Evolutionary conservation across 371 early-diverging fungal genomes (phyloP).

Genomic region (Haplosporangium sp.): DNA sequence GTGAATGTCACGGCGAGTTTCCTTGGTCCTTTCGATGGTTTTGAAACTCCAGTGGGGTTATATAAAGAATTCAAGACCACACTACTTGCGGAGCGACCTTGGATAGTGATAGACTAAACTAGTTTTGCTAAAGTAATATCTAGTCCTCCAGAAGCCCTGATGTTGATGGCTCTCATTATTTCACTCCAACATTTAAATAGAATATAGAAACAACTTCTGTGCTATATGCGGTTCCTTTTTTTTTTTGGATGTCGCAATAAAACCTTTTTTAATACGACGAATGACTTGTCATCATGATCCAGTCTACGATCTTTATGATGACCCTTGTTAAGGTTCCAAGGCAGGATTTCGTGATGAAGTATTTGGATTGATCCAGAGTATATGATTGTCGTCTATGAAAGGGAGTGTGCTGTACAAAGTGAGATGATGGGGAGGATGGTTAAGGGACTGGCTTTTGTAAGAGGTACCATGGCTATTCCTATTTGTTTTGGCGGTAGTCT

Average conservation of each 20-base stretch:
- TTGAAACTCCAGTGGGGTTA: too few relatives aligned
- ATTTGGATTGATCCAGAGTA: conserved; percentile 20
- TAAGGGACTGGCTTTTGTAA: background rate
- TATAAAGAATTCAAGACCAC: background rate
- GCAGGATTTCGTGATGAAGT: conserved; percentile 31
- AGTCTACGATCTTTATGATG: too few relatives aligned
- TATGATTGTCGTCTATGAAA: conserved; percentile 17
- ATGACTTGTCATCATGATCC: too few relatives aligned
- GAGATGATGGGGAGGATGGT: conserved; percentile 1
- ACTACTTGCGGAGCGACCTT: background rate
- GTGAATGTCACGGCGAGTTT: background rate
- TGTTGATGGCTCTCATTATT: too few relatives aligned
- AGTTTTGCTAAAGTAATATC: background rate
- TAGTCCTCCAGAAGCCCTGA: too few relatives aligned
- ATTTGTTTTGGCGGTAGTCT: background rate
- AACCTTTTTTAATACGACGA: too few relatives aligned
- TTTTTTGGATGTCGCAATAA: too few relatives aligned
- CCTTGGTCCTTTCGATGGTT: background rate
- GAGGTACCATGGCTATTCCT: background rate
- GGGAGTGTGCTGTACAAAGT: conserved; percentile 11
- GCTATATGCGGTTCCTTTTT: too few relatives aligned
- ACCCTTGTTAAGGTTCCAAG: background rate
- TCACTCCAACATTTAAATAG: too few relatives aligned
- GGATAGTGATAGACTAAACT: background rate
- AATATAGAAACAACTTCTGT: too few relatives aligned